Conservation (phyloP, 257 asterid genomes). For the Petrea volubilis region DNA sequence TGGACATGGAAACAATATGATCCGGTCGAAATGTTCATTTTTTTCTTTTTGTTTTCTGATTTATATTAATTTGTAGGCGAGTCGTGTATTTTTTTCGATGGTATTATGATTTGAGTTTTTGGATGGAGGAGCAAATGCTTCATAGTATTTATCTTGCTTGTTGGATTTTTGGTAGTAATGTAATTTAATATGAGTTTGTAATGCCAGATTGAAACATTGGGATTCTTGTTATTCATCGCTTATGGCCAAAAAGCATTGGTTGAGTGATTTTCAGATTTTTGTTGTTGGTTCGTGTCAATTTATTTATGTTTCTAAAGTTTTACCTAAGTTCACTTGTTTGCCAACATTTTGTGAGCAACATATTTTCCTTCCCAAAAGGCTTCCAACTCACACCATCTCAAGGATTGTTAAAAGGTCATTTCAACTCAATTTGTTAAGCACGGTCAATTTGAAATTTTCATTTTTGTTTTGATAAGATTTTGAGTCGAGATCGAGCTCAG, state of each 20-base stretch:
- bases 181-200: constrained; percentile 22
- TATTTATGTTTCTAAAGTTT: too few relatives aligned
- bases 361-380: too few relatives aligned
- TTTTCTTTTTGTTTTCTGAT: constrained; percentile 6
- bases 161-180: constrained; percentile 10
- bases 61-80: constrained; percentile 35
- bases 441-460: too few relatives aligned
- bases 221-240: constrained; percentile 15
- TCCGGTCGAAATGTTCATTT: constrained; percentile 20
- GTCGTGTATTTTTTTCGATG: constrained; percentile 24
- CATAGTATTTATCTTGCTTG: constrained; percentile 13
- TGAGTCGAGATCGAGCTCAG: too few relatives aligned
- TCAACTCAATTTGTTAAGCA: too few relatives aligned
- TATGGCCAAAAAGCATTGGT: not conserved
- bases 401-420: too few relatives aligned
- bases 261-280: not conserved
- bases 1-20: constrained; percentile 18
- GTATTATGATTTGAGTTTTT: constrained; percentile 29
- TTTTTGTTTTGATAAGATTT: too few relatives aligned
- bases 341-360: not conserved
- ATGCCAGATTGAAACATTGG: constrained; percentile 18
- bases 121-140: constrained; percentile 20
- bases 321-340: not conserved
- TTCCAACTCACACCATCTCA: too few relatives aligned
- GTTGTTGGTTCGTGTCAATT: not conserved